These are phyloP conservation scores for Leccinum longicurvipes DNA, from an alignment of 768 basidiomycete genomes.

Conservation along the genomic window DNA sequence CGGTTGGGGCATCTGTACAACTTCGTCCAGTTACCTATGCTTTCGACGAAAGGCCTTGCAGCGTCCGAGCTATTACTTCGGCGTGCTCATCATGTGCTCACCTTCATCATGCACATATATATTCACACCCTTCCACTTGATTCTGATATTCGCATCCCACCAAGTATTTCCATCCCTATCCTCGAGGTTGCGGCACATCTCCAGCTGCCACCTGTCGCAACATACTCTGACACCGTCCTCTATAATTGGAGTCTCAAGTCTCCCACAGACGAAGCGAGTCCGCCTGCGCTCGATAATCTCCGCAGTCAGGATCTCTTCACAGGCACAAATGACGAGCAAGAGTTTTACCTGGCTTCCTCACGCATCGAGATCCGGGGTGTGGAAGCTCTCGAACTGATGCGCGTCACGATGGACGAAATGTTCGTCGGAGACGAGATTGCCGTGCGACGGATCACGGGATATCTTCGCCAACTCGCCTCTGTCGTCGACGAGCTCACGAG, in stretches of 20 bases:
- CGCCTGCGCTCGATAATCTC: conserved; percentile 54
- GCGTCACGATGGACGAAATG: conserved; percentile 79
- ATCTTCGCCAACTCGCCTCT: conserved; percentile 57
- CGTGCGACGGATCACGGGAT: conserved; percentile 57
- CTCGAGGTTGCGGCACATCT: conserved; percentile 66
- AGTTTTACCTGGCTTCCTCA: conserved; percentile 85
- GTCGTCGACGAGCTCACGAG: conserved; percentile 63
- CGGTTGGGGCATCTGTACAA: not conserved
- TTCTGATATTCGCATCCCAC: conserved; percentile 62
- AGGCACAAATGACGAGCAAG: conserved; percentile 71
- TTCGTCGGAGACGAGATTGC: conserved; percentile 74
- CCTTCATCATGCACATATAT: conserved; percentile 75
- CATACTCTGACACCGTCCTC: conserved; percentile 88
- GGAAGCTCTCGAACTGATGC: conserved; percentile 82
- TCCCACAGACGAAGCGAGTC: conserved; percentile 27
- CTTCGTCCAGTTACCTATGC: conserved; percentile 48
- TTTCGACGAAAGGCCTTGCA: conserved; percentile 45
- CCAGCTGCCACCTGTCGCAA: conserved; percentile 82
- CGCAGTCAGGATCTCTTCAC: conserved; percentile 72
- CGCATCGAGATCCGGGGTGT: conserved; percentile 86
- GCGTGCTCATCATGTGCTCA: conserved; percentile 69
- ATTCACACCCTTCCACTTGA: conserved; percentile 58
- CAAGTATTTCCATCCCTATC: conserved; percentile 69
- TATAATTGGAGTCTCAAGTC: conserved; percentile 67
- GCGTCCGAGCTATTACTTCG: conserved; percentile 56